A percentile compares a stretch with the other conserved stretches of the same genome.
Evolutionary conservation across 139 green algal genomes (phyloP).

Genomic region (Medakamo hakoo): DNA sequence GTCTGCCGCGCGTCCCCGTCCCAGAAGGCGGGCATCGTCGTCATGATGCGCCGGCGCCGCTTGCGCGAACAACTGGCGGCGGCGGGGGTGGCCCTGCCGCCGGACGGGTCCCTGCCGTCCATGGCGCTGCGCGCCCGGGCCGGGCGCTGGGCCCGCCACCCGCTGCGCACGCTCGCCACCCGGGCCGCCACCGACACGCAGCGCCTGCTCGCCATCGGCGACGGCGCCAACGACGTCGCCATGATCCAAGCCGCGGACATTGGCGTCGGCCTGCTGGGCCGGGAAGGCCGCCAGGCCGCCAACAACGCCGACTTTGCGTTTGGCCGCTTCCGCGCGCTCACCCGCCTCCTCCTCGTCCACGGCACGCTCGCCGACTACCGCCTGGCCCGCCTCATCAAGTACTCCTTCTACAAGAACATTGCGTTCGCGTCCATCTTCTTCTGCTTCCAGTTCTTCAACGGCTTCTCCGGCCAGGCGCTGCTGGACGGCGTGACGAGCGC

Average conservation of each 20-base stretch:
- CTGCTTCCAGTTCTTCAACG: conserved; percentile 58
- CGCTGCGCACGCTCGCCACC: conserved; percentile 13
- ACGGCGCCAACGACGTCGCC: conserved; percentile 71
- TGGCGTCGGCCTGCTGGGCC: conserved; percentile 83
- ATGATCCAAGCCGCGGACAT: conserved; percentile 93
- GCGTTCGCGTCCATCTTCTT: conserved; percentile 71
- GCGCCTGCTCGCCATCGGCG: conserved; percentile 4
- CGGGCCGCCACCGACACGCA: conserved; percentile 22
- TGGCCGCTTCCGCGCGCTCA: conserved; percentile 82
- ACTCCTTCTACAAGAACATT: conserved; percentile 99
- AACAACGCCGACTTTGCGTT: conserved; percentile 83
- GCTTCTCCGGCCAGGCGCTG: conserved; percentile 16
- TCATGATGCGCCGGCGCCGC: conserved; percentile 18
- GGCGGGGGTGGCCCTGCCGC: neutral
- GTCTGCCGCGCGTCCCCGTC: conserved; percentile 30
- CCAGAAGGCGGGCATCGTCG: conserved; percentile 34
- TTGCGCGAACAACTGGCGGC: neutral
- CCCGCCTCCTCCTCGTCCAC: conserved; percentile 84
- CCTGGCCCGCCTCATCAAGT: conserved; percentile 71
- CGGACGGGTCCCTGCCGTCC: neutral
- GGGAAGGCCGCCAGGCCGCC: conserved; percentile 83
- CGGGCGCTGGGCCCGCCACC: neutral
- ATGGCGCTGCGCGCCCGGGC: too few species aligned
- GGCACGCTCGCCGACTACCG: conserved; percentile 73
- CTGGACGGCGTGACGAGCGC: conserved; percentile 14